Evolutionary conservation across 805 yeast genomes (phyloP).

Genomic region (Kuraishia piskuri): DNA sequence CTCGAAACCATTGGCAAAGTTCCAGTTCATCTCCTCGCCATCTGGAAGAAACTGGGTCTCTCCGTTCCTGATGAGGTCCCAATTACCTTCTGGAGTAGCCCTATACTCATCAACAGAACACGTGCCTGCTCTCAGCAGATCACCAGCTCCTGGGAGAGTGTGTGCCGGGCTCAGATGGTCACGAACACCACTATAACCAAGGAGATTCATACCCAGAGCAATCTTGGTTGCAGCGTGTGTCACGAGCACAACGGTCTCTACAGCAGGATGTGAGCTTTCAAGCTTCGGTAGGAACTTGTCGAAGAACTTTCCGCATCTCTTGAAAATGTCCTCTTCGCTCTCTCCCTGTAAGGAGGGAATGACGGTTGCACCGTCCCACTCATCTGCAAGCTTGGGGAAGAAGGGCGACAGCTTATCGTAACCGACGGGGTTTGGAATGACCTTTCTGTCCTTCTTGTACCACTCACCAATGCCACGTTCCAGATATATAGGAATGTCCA

Average conservation of each 20-base stretch:
- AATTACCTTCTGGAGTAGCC: slow-evolving; percentile 24
- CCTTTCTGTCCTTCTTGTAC: slow-evolving; percentile 64
- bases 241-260: slow-evolving; percentile 59
- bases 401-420: slow-evolving; percentile 36
- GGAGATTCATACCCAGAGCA: slow-evolving; percentile 72
- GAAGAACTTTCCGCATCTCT: slow-evolving; percentile 52
- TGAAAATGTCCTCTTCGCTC: slow-evolving; percentile 57
- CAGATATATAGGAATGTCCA: slow-evolving; percentile 50
- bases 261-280: slow-evolving; percentile 47
- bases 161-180: slow-evolving; percentile 41
- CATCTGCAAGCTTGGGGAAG: slow-evolving; percentile 39
- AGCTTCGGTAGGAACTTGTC: slow-evolving; percentile 45
- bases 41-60: slow-evolving; percentile 55
- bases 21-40: slow-evolving; percentile 96
- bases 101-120: slow-evolving; percentile 72
- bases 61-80: slow-evolving; percentile 68
- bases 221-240: slow-evolving; percentile 94
- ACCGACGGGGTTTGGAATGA: slow-evolving; percentile 64
- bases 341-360: slow-evolving; percentile 69
- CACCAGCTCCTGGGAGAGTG: slow-evolving; percentile 19
- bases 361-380: slow-evolving; percentile 43
- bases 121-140: slow-evolving; percentile 63
- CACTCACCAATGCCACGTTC: slow-evolving; percentile 92
- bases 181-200: slow-evolving; percentile 41
- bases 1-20: slow-evolving; percentile 62